Evolutionary conservation across 768 basidiomycete genomes (phyloP).

Genomic region (Xerocomus brunneocitrinus): DNA sequence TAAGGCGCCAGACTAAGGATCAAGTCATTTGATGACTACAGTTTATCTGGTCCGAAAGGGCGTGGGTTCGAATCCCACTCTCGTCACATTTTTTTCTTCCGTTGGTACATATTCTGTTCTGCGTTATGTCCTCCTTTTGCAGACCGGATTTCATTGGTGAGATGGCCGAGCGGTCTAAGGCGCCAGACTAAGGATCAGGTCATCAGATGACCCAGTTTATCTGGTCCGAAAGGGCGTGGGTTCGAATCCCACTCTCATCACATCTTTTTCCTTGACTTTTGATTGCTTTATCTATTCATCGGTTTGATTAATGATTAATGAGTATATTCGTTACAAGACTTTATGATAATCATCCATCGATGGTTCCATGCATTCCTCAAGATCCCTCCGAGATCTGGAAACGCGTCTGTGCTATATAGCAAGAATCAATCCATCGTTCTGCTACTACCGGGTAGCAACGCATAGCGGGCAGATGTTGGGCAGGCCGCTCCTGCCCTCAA

Average conservation of each 20-base stretch:
- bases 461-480: too few species aligned
- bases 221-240: slow-evolving; percentile 40
- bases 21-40: slow-evolving; percentile 28
- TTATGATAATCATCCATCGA: too few species aligned
- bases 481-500: too few species aligned
- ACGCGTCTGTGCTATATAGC: too few species aligned
- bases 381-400: too few species aligned
- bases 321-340: too few species aligned
- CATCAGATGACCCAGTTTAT: slow-evolving; percentile 27
- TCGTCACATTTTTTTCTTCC: slow-evolving; percentile 15
- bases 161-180: slow-evolving; percentile 63
- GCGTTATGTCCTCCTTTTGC: neutral
- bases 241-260: slow-evolving; percentile 40
- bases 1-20: slow-evolving; percentile 59
- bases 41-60: slow-evolving; percentile 37
- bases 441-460: too few species aligned
- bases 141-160: slow-evolving; percentile 13
- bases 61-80: slow-evolving; percentile 42
- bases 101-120: neutral
- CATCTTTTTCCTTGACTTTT: neutral
- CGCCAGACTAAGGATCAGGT: slow-evolving; percentile 53
- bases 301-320: too few species aligned
- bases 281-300: too few species aligned
- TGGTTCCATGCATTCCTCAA: too few species aligned
- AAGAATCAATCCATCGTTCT: too few species aligned